A percentile compares a stretch with the other conserved stretches of the same genome.
These are phyloP conservation scores for Dendrobium catenatum DNA, from an alignment of 106 monocot genomes.

Conservation along the genomic window DNA sequence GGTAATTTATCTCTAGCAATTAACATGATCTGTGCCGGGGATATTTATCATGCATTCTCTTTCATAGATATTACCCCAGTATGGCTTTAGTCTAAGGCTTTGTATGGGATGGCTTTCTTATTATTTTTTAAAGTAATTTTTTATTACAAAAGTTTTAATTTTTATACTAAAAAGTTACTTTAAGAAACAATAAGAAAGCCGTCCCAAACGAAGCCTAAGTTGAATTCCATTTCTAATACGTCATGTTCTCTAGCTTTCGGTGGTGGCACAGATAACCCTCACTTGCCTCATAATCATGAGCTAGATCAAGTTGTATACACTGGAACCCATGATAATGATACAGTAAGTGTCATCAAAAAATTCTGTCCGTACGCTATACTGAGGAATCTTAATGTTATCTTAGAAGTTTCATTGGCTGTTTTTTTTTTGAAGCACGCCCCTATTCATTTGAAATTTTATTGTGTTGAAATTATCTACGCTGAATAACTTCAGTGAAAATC, in stretches of 20 bases:
- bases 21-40: neutral
- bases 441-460: neutral
- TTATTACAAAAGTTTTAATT: no score
- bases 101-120: no score
- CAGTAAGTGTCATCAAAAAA: constrained; percentile 32
- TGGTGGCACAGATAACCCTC: constrained; percentile 70
- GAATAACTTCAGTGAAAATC: no score
- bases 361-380: neutral
- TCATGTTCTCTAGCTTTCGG: constrained; percentile 52
- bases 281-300: constrained; percentile 92
- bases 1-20: constrained; percentile 35
- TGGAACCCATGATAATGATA: constrained; percentile 98
- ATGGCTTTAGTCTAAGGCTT: neutral
- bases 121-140: no score
- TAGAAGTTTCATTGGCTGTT: neutral
- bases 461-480: neutral
- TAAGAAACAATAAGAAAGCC: no score
- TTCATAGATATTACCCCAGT: neutral
- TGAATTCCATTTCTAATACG: neutral
- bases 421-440: neutral
- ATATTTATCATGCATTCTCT: neutral
- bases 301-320: constrained; percentile 92
- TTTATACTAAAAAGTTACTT: no score
- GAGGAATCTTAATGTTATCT: neutral
- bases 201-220: neutral